Evolutionary conservation across 768 basidiomycete genomes (phyloP), one percentile per base, ranked within the genome.

Genomic region (Tricholoma sp.): DNA sequence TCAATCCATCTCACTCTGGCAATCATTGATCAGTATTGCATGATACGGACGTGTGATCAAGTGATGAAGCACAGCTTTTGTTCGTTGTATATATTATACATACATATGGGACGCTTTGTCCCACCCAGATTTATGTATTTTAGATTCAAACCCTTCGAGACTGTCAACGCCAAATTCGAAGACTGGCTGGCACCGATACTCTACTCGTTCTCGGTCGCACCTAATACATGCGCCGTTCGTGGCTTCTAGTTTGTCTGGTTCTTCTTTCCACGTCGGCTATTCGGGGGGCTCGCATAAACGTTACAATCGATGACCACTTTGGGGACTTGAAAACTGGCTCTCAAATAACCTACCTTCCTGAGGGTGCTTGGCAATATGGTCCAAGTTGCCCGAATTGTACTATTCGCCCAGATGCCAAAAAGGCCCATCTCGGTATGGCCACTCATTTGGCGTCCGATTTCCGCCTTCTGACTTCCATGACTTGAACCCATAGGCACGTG

Each of bases 291-390:
- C 63, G 64, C 34, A 57, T 61, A 57, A 78, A 79, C 56, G 61
- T 73, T 29, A 78, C 77, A 4, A 69, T 80, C 35, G 77, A 80
- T 68, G 77, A 78, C 62, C 68, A 68, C 35, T 59, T 62, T 24
- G 70, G 71, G 34, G 69, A 75, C 59, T 57, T 64, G 14, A 18
- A 55, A 19, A 73, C 71, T 37, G 69, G 74, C 24, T 59, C 55
- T 16, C 59, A 53, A 8, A 67, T 78, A 19, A 56, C 59, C 5
- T 77, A 78, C 60, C 35, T 62, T 19, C 75, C 76, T 18, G 41
- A 57, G 5, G 61, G 61, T 6, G 69, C 61, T 10, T 78, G 77
- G 79, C 64, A 64, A n/a, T 46, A 52, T 21, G 66, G 67, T 2
- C 55, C 64, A 27, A 59, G 37, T 19, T 76, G 72, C 35, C 14